phyloP scores from a whole-genome alignment of 2,329 filamentous ascomycete genomes.

The Fragosphaeria purpurea region DNA sequence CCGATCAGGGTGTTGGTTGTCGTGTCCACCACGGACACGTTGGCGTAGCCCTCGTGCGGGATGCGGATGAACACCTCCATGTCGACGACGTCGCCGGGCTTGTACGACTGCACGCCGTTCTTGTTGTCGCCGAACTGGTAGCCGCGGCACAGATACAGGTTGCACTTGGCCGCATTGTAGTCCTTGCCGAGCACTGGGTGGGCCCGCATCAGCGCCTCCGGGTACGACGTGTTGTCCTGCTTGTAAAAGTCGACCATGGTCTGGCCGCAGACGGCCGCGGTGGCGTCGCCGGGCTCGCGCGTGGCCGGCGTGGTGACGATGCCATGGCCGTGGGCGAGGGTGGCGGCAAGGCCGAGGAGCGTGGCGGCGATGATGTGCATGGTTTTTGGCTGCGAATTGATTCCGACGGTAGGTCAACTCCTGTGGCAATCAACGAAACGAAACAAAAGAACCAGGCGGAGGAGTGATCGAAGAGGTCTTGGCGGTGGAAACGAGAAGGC shows the following conservation, averaged over 20 bases:
- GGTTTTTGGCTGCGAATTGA: too few relatives aligned
- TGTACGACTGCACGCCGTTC: slow-evolving; percentile 26
- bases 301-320: slow-evolving; percentile 17
- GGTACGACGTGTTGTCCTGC: slow-evolving; percentile 24
- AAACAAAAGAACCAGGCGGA: too few relatives aligned
- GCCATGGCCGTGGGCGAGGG: slow-evolving; percentile 17
- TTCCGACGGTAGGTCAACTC: too few relatives aligned
- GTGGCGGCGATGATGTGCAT: slow-evolving; percentile 7
- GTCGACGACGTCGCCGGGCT: slow-evolving; percentile 31
- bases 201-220: slow-evolving; percentile 20
- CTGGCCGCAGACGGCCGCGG: slow-evolving; percentile 20
- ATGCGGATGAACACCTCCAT: slow-evolving; percentile 34
- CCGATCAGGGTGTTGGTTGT: slow-evolving; percentile 37
- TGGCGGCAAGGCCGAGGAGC: slow-evolving; percentile 11
- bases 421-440: too few relatives aligned
- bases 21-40: slow-evolving; percentile 39
- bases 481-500: too few relatives aligned
- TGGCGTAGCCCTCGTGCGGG: slow-evolving; percentile 36
- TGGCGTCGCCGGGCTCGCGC: slow-evolving; percentile 17
- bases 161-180: slow-evolving; percentile 20
- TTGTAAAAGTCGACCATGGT: slow-evolving; percentile 21
- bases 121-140: slow-evolving; percentile 30
- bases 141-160: slow-evolving; percentile 31
- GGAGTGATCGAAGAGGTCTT: too few relatives aligned
- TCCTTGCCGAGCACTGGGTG: slow-evolving; percentile 14